A percentile compares a stretch with the other conserved stretches of the same genome.
phyloP scores from a whole-genome alignment of 2,329 filamentous ascomycete genomes.

The Akanthomyces uredinophilus region DNA sequence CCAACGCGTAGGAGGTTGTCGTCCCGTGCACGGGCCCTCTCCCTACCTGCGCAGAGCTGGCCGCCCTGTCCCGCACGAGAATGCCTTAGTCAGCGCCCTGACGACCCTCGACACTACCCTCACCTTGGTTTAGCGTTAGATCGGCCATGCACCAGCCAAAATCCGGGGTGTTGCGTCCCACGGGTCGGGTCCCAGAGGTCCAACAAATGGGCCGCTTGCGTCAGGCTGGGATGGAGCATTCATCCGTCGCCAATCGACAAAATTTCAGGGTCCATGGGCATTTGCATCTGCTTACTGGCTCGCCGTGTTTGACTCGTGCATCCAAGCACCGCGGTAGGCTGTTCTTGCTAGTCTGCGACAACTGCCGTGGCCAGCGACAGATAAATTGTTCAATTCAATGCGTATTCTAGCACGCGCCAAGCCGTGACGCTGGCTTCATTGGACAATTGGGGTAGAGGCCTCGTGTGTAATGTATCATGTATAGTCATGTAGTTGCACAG shows the following conservation, averaged over 20 bases:
- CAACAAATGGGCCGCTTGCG: not conserved
- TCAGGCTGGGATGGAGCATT: not conserved
- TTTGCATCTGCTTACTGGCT: not conserved
- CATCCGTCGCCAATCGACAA: not conserved
- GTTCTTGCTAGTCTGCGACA: not conserved
- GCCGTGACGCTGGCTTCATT: not conserved
- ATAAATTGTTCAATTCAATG: not conserved
- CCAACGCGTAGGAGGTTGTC: conserved; percentile 10
- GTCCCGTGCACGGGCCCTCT: conserved; percentile 9
- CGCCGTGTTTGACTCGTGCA: not conserved
- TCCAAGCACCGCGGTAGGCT: not conserved
- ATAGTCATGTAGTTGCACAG: not conserved
- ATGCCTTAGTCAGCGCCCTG: conserved; percentile 6
- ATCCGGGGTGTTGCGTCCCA: conserved; percentile 1
- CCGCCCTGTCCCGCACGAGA: not conserved
- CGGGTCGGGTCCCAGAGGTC: not conserved
- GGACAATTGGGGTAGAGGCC: not conserved
- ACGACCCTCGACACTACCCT: not conserved
- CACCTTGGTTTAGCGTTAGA: conserved; percentile 6
- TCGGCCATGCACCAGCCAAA: conserved; percentile 2
- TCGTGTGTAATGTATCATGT: not conserved
- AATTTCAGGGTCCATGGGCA: not conserved
- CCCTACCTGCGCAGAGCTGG: not conserved
- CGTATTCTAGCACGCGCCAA: not conserved
- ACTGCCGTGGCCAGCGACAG: not conserved